Percentiles rank a stretch among this genome's conserved stretches.
Evolutionary conservation across 768 basidiomycete genomes (phyloP).

Genomic region (Russula sp.): DNA sequence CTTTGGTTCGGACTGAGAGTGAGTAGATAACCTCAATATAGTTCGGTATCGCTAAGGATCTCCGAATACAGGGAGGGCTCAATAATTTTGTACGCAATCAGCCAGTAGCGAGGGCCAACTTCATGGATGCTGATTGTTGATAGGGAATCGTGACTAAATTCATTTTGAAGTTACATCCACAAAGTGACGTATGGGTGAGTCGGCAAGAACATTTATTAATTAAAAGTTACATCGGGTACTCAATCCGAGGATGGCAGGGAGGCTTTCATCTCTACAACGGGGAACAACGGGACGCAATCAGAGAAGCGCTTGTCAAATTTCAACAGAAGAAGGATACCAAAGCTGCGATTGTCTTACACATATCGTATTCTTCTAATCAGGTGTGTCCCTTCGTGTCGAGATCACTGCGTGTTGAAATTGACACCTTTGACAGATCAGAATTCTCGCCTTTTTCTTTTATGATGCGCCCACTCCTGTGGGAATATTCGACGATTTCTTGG

Average conservation of each 20-base stretch:
- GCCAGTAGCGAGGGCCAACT: background rate
- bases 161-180: conserved; percentile 4
- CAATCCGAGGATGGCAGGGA: background rate
- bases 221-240: background rate
- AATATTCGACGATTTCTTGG: conserved; percentile 20
- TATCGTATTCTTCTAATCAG: background rate
- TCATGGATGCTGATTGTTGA: background rate
- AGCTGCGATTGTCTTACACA: background rate
- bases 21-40: background rate
- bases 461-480: conserved; percentile 18
- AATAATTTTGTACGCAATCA: conserved; percentile 7
- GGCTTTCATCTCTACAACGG: background rate
- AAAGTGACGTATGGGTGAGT: conserved; percentile 12
- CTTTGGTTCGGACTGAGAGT: conserved; percentile 17
- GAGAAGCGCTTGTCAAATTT: background rate
- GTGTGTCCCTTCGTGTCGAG: background rate
- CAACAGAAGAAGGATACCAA: conserved; percentile 3
- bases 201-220: background rate
- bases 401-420: background rate
- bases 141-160: conserved; percentile 19
- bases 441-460: conserved; percentile 2
- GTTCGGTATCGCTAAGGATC: background rate
- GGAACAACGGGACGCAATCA: background rate
- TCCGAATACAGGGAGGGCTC: conserved; percentile 2
- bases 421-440: background rate